phyloP scores from a whole-genome alignment of 2,329 filamentous ascomycete genomes.

The Exophiala sp. region DNA sequence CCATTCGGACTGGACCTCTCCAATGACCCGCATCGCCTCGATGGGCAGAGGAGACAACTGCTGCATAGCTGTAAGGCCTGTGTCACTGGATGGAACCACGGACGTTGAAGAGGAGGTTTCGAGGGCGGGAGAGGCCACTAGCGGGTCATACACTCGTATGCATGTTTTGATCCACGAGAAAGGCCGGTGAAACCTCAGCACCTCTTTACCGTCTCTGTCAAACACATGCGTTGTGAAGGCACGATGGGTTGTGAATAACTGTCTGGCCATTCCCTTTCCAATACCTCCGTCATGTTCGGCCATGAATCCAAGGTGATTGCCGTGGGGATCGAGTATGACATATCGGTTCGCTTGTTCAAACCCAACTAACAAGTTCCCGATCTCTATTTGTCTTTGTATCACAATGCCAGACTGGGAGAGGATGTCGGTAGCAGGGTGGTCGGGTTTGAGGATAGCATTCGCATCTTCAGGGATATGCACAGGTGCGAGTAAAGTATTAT shows the following conservation, averaged over 20 bases:
- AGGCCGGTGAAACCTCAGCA: slow-evolving; percentile 56
- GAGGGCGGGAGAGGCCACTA: slow-evolving; percentile 36
- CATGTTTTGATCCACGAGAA: slow-evolving; percentile 59
- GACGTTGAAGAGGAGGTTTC: slow-evolving; percentile 33
- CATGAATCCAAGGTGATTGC: slow-evolving; percentile 59
- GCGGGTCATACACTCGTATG: slow-evolving; percentile 52
- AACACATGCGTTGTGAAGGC: slow-evolving; percentile 62
- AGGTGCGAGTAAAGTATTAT: slow-evolving; percentile 51
- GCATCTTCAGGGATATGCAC: slow-evolving; percentile 58
- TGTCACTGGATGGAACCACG: slow-evolving; percentile 10
- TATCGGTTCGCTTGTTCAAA: slow-evolving; percentile 64
- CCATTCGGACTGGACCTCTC: slow-evolving; percentile 60
- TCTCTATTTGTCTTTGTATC: slow-evolving; percentile 57
- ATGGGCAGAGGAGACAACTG: slow-evolving; percentile 51
- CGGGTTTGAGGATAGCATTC: slow-evolving; percentile 52
- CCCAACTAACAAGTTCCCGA: slow-evolving; percentile 61
- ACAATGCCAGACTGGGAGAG: slow-evolving; percentile 58
- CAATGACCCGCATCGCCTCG: slow-evolving; percentile 56
- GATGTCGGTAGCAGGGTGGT: slow-evolving; percentile 53
- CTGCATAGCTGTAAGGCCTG: slow-evolving; percentile 41
- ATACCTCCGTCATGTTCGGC: slow-evolving; percentile 58
- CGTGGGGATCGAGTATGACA: slow-evolving; percentile 58
- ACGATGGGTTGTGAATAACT: slow-evolving; percentile 57
- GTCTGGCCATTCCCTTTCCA: slow-evolving; percentile 51
- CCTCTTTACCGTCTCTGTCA: slow-evolving; percentile 54